These are phyloP conservation scores for Blastobotrys petasosporus DNA, from an alignment of 1,139 yeast species.

Conservation along the genomic window DNA sequence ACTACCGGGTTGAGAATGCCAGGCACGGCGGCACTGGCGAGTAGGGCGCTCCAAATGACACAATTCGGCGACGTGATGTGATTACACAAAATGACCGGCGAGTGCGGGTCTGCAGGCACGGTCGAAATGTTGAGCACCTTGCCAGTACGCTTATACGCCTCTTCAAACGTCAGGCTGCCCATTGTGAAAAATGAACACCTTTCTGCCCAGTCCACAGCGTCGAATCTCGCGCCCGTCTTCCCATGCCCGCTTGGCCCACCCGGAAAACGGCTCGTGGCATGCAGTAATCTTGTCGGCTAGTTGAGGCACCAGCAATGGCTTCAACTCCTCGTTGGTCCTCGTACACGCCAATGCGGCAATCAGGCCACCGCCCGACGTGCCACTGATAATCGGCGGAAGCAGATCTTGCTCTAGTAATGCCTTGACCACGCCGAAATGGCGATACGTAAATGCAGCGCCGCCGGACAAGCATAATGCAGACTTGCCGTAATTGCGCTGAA, in stretches of 20 bases:
- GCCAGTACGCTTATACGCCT: slow-evolving; percentile 64
- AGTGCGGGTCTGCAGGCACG: slow-evolving; percentile 77
- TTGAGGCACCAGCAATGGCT: slow-evolving; percentile 51
- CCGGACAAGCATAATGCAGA: slow-evolving; percentile 72
- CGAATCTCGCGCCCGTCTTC: slow-evolving; percentile 72
- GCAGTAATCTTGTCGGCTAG: slow-evolving; percentile 64
- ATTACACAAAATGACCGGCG: slow-evolving; percentile 74
- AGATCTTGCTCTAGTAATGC: slow-evolving; percentile 63
- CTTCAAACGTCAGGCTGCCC: slow-evolving; percentile 68
- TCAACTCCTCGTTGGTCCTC: slow-evolving; percentile 61
- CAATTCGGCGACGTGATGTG: slow-evolving; percentile 74
- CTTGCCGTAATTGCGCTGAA: slow-evolving; percentile 62
- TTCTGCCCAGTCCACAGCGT: slow-evolving; percentile 67
- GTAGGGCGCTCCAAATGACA: slow-evolving; percentile 71
- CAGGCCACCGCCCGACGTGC: slow-evolving; percentile 81
- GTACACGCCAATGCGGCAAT: slow-evolving; percentile 71
- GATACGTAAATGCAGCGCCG: slow-evolving; percentile 74
- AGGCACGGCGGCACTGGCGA: slow-evolving; percentile 80
- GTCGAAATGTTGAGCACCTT: slow-evolving; percentile 66
- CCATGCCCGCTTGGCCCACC: slow-evolving; percentile 59
- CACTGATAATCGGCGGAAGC: slow-evolving; percentile 64
- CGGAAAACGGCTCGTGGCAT: slow-evolving; percentile 58
- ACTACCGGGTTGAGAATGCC: slow-evolving; percentile 81
- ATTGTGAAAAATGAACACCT: slow-evolving; percentile 63
- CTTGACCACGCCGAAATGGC: slow-evolving; percentile 71